Evolutionary conservation across 495 filamentous ascomycete genomes (phyloP), one percentile per base, ranked within the genome.

Genomic region (Bacidia gigantensis): DNA sequence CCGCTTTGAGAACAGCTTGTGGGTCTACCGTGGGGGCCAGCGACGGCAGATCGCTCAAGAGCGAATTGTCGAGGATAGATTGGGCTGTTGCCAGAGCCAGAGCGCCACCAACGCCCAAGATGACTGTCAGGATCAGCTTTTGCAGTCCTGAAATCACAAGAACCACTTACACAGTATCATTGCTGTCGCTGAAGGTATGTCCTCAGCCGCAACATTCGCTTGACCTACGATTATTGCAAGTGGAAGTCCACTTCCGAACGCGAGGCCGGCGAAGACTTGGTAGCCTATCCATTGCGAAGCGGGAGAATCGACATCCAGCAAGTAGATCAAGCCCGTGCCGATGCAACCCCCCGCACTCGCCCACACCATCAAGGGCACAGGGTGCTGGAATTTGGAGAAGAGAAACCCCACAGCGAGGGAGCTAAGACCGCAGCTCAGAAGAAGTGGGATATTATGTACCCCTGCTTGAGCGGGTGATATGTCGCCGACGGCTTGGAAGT

Each of bases 401-500:
- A 66, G 38, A 17, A 52, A 58, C 18, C 79, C 78, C 9, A 71
- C 62, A 2, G 55, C 35, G 18, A 69, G 55, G 22, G 65, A 64
- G 25, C 62, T 43, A 52, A 69, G 25, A 42, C 68, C 63, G 29
- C 65, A 47, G 22, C 54, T 55, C 12, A 71, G 58, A 38, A 69
- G 60, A 26, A 65, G 52, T 18, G 56, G 53, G 25, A 58, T 43
- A 23, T 26, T 25, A 18, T 17, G 26, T 25, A 56, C 29, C 1
- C 40, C 55, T 12, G 17, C 18, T 20, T 42, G 17, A 12, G 35
- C 32, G n/a, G 53, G 18, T 11, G 48, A 29, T 2, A 24, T 32
- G 21, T 32, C 52, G 21, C 49, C 49, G 20, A 54, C 76, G n/a
- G 77, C 76, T 66, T 86, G 82, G 63, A 86, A 84, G 77, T 79